Evolutionary conservation across 2,329 filamentous ascomycete genomes (phyloP), one percentile per base, ranked within the genome.

Genomic region (Epichloe bromicola): DNA sequence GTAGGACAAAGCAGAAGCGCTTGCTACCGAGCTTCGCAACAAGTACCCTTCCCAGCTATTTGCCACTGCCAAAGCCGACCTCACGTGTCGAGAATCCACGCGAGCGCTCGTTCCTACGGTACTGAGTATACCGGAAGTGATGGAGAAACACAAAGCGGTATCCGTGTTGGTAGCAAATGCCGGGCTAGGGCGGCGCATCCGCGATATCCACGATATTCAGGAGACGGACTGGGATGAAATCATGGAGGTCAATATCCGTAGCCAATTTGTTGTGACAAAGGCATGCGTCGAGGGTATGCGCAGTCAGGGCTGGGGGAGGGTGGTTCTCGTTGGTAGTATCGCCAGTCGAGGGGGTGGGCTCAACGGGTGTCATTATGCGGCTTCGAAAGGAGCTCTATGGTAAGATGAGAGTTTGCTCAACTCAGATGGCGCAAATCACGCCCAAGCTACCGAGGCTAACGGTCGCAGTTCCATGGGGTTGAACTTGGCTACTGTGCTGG

Each of bases 291-390:
- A 51, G 15, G 52, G 52, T 20, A 53, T 53, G 52, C 52, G 52
- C n/a, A 6, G 2, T 4, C 48, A 53, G 40, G 20, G 14, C 30
- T 53, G 52, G 52, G 52, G 52, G 49, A 15, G 52, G 19, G 41
- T 53, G n/a, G 34, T 53, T 14, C 45, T 53, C 8, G 45, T 53
- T 12, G 52, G 52, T 3, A 53, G 52, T 15, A 51, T 53, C 19
- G 52, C 52, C 10, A 50, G 48, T 19, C 48, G 52, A n/a, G 52
- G 52, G 0, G 45, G 52, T 19, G 52, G 52, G 2, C 34, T 53
- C 33, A 53, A 53, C 19, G 52, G 52, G 8, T 53, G 52, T 17
- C 52, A 53, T 34, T 53, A 53, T 38, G 52, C 52, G 14, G 52
- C 52, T 36, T 53, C 52, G 6, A 53, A 53, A 15, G 52, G 52